Percentiles rank a stretch among this genome's conserved stretches.
Evolutionary conservation across 176 grass and related monocot species (phyloP).

Genomic region (Musa troglodytarum): DNA sequence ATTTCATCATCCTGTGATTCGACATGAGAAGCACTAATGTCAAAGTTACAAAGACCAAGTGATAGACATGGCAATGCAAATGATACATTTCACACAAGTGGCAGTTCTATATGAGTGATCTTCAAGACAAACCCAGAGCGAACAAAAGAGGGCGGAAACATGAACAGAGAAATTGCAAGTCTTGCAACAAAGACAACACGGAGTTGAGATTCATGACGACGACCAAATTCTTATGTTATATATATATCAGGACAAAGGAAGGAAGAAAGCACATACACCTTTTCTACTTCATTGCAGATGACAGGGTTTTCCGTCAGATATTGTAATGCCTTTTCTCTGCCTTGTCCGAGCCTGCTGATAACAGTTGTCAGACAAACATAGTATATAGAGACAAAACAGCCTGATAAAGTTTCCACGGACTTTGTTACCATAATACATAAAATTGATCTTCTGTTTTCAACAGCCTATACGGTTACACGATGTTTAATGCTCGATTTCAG

Average conservation of each 20-base stretch:
- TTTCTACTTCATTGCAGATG: constrained; percentile 73
- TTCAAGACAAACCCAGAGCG: no score
- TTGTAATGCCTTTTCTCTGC: constrained; percentile 81
- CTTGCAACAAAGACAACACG: no score
- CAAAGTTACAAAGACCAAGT: no score
- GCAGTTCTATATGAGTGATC: no score
- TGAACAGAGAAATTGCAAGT: no score
- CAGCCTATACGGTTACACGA: background rate
- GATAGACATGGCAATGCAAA: no score
- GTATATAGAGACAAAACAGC: background rate
- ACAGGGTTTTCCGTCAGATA: constrained; percentile 67
- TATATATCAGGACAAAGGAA: background rate
- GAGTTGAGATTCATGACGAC: no score
- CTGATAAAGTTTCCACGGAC: background rate
- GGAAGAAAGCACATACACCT: constrained; percentile 35
- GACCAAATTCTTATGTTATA: no score
- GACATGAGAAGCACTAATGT: no score
- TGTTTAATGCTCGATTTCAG: background rate
- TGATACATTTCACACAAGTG: no score
- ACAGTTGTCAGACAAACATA: background rate
- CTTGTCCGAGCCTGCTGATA: constrained; percentile 66
- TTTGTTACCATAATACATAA: background rate
- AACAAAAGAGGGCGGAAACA: no score
- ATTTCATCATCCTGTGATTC: no score
- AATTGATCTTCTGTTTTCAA: background rate